Base-by-base conservation (phyloP, 768 basidiomycete species). In the Terana coerulea region DNA sequence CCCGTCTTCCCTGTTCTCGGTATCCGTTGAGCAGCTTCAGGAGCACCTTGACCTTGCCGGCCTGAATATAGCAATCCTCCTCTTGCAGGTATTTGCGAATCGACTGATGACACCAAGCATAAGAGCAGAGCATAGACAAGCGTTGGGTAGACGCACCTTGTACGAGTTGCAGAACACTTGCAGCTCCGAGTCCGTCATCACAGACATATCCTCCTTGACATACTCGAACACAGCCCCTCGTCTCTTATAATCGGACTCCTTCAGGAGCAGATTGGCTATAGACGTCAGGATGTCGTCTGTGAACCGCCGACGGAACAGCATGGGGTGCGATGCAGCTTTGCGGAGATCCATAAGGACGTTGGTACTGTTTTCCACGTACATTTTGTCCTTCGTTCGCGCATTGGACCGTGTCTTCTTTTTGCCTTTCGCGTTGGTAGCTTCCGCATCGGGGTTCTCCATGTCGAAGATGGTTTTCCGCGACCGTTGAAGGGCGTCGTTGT, bases 341-440 rank as follows among this genome's bases (percentile, higher is more conserved):
- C 97, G 83, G 14, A 99, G 77, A 62, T 97, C 95, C 92, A 98
- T 98, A 30, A 99, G 76, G 47, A 99, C 93, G 66, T 99, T 95
- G 2, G 89, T 80, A 55, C 88, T 88, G 60, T 91, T 92, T 69
- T 90, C 88, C 15, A 81, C 66, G 55, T 90, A 88, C 54, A 74
- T 60, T 67, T 86, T 88, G 55, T 81, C 82, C 67, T 77, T 88
- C 42, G 75, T 61, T 56, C 78, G 71, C 21, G 67, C 63, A 46
- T 67, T 75, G 14, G 66, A 55, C 44, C 72, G 72, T 5, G 66
- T 57, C 61, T 81, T 80, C 64, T 80, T 83, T 62, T 74, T 72
- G 0, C 64, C 53, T 47, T 71, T 70, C 24, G 45, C 61, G 2
- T 55, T 56, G 25, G 59, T 57, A 21, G 61, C 67, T 8, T 67